These are phyloP conservation scores for Termitomyces titanicus DNA, from an alignment of 768 basidiomycete species.

Conservation along the genomic window DNA sequence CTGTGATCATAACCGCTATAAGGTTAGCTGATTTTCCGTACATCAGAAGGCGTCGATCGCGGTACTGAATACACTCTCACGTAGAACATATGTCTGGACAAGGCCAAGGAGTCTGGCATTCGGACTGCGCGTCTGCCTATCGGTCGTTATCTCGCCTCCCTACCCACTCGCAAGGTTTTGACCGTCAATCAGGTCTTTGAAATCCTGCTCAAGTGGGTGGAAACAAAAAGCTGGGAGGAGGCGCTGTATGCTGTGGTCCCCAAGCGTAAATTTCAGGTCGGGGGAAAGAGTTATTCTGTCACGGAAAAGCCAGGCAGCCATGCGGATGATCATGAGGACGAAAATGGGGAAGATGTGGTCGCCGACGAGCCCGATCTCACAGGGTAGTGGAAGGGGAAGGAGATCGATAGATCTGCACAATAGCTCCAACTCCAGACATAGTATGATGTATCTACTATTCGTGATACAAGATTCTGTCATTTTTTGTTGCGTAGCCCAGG, in stretches of 20 bases:
- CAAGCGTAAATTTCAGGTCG: conserved; percentile 75
- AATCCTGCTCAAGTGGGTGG: conserved; percentile 88
- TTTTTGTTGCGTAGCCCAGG: background rate
- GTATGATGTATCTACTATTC: background rate
- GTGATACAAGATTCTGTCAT: conserved; percentile 4
- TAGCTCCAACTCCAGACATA: background rate
- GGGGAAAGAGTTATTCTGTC: conserved; percentile 27
- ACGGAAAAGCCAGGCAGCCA: conserved; percentile 7
- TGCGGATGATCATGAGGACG: conserved; percentile 14
- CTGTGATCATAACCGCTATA: conserved; percentile 94
- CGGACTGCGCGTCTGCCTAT: conserved; percentile 92
- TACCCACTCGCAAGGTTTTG: conserved; percentile 90
- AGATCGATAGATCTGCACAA: conserved; percentile 2
- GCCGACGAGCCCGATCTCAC: background rate
- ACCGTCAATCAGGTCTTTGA: conserved; percentile 98
- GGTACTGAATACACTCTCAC: background rate
- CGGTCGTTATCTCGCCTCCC: conserved; percentile 78
- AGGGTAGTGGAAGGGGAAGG: background rate
- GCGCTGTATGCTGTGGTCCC: conserved; percentile 91
- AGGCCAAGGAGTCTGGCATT: conserved; percentile 70
- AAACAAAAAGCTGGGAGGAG: conserved; percentile 78
- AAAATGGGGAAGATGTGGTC: conserved; percentile 15
- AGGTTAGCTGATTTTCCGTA: conserved; percentile 40
- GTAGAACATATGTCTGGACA: conserved; percentile 87
- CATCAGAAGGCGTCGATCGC: conserved; percentile 3